Evolutionary conservation across 2,329 filamentous ascomycete genomes (phyloP).

Genomic region (Colletotrichum sansevieriae): DNA sequence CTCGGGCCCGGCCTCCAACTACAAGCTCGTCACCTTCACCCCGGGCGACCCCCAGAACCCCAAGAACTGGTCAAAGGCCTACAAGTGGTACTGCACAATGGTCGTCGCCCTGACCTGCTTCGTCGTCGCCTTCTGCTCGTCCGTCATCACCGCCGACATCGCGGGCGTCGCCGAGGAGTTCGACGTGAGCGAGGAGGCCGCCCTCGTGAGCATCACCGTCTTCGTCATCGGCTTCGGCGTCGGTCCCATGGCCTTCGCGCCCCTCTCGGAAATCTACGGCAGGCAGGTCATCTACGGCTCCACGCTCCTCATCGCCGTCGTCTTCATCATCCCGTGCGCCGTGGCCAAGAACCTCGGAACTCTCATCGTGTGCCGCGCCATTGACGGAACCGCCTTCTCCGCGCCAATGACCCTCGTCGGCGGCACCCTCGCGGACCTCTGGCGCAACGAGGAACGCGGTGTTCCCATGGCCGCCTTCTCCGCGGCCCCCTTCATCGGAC

Average conservation of each 20-base stretch:
- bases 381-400: constrained; percentile 87
- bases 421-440: constrained; percentile 86
- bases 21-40: constrained; percentile 74
- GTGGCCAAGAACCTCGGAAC: constrained; percentile 82
- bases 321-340: constrained; percentile 86
- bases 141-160: constrained; percentile 84
- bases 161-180: constrained; percentile 74
- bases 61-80: constrained; percentile 85
- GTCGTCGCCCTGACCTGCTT: constrained; percentile 83
- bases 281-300: constrained; percentile 77
- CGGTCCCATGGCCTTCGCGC: constrained; percentile 84
- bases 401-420: constrained; percentile 90
- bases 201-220: constrained; percentile 77
- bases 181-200: constrained; percentile 77
- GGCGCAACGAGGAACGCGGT: constrained; percentile 85
- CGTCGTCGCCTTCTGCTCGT: constrained; percentile 78
- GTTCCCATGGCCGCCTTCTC: constrained; percentile 90
- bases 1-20: constrained; percentile 46
- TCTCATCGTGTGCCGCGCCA: constrained; percentile 79
- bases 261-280: constrained; percentile 81
- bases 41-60: constrained; percentile 81
- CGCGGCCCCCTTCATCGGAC: constrained; percentile 85
- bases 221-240: constrained; percentile 88
- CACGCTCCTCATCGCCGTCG: constrained; percentile 76
- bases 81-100: constrained; percentile 90